phyloP scores from a whole-genome alignment of 2,329 filamentous ascomycete species.

The Emergomyces africanus region DNA sequence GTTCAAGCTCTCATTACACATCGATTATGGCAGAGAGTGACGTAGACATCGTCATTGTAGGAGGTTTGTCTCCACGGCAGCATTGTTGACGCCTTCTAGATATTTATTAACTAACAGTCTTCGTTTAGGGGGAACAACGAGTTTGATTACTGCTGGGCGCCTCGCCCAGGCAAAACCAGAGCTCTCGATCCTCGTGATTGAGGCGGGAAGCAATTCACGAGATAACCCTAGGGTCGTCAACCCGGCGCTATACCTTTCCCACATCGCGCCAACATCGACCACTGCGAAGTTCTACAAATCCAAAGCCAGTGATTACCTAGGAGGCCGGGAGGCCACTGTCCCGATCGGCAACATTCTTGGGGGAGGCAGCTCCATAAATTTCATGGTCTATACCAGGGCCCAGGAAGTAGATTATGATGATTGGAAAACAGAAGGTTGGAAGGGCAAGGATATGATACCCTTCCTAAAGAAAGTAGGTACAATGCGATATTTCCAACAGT shows the following conservation, averaged over 20 bases:
- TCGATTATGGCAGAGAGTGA: background rate
- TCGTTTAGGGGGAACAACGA: constrained; percentile 34
- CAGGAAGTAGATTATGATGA: constrained; percentile 30
- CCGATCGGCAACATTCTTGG: constrained; percentile 43
- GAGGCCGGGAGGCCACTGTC: constrained; percentile 21
- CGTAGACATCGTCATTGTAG: constrained; percentile 1
- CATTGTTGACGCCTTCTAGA: background rate
- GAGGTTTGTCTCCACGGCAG: background rate
- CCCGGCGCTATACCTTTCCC: constrained; percentile 38
- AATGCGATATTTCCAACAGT: background rate
- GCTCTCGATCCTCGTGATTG: constrained; percentile 41
- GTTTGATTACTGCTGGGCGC: constrained; percentile 38
- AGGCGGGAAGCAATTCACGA: constrained; percentile 42
- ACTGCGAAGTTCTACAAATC: constrained; percentile 41
- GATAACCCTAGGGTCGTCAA: constrained; percentile 38
- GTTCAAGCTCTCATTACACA: background rate
- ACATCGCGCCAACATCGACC: constrained; percentile 38
- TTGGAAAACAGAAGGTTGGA: constrained; percentile 43
- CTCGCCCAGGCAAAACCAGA: constrained; percentile 39
- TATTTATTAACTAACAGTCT: background rate
- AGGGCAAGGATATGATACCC: constrained; percentile 39
- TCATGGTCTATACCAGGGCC: constrained; percentile 39
- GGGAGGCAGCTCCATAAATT: constrained; percentile 49
- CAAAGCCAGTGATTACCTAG: constrained; percentile 27
- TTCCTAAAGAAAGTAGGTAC: constrained; percentile 38